phyloP scores from a whole-genome alignment of 2,329 filamentous ascomycete species.

The Exutisphaerella laricina region DNA sequence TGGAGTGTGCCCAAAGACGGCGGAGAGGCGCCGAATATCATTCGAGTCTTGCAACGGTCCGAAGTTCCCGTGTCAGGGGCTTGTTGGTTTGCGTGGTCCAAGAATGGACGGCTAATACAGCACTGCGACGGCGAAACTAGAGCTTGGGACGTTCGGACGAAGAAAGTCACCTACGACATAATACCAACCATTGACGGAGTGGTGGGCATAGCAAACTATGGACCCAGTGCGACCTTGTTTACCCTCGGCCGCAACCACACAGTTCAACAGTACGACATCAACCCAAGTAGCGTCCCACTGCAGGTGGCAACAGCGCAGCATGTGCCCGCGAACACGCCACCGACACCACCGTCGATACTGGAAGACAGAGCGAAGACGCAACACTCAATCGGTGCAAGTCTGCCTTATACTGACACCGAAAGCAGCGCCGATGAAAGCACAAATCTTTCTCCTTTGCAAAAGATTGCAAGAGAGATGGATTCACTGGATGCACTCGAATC shows the following conservation, averaged over 20 bases:
- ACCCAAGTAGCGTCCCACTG: slow-evolving; percentile 59
- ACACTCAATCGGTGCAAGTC: slow-evolving; percentile 23
- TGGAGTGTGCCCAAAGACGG: slow-evolving; percentile 91
- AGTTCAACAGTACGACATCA: slow-evolving; percentile 92
- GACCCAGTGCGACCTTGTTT: slow-evolving; percentile 85
- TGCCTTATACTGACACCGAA: slow-evolving; percentile 51
- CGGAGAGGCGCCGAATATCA: slow-evolving; percentile 72
- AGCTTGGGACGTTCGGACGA: slow-evolving; percentile 97
- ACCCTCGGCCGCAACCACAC: slow-evolving; percentile 83
- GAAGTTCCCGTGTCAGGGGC: slow-evolving; percentile 68
- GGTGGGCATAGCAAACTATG: slow-evolving; percentile 78
- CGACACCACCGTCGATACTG: slow-evolving; percentile 75
- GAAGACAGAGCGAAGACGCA: slow-evolving; percentile 57
- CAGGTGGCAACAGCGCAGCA: slow-evolving; percentile 88
- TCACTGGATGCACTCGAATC: slow-evolving; percentile 50
- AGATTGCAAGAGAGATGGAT: slow-evolving; percentile 66
- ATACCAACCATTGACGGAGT: slow-evolving; percentile 81
- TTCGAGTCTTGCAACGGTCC: slow-evolving; percentile 74
- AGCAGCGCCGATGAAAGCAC: slow-evolving; percentile 65
- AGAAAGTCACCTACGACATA: slow-evolving; percentile 83
- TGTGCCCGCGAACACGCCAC: slow-evolving; percentile 68
- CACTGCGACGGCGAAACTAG: slow-evolving; percentile 84
- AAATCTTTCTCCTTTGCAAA: slow-evolving; percentile 64
- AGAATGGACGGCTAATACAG: slow-evolving; percentile 93
- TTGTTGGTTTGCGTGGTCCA: slow-evolving; percentile 98